phyloP scores from a whole-genome alignment of 805 yeast species.

The Teunomyces gatunensis region DNA sequence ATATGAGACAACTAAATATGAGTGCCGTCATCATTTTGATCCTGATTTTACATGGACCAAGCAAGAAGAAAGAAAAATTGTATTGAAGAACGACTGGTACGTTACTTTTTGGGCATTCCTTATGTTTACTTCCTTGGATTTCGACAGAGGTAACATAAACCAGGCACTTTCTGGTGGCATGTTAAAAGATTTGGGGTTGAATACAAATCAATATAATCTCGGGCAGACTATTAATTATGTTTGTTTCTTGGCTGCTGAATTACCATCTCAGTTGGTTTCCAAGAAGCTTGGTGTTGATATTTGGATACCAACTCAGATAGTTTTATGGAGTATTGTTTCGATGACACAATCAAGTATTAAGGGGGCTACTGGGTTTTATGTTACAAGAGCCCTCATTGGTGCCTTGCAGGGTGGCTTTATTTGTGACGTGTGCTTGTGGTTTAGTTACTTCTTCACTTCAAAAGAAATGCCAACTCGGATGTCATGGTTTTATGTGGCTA shows the following conservation, averaged over 20 bases:
- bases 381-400: conserved; percentile 23
- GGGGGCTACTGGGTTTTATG: conserved; percentile 16
- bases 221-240: conserved; percentile 22
- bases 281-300: conserved; percentile 24
- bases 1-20: conserved; percentile 51
- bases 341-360: conserved; percentile 18
- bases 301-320: conserved; percentile 24
- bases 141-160: conserved; percentile 22
- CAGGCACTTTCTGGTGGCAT: conserved; percentile 25
- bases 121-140: conserved; percentile 22
- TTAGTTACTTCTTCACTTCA: conserved; percentile 63
- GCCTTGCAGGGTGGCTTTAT: conserved; percentile 37
- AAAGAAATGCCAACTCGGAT: conserved; percentile 57
- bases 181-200: conserved; percentile 18
- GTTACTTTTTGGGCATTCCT: conserved; percentile 23
- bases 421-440: conserved; percentile 61
- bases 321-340: conserved; percentile 23
- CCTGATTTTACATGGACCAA: conserved; percentile 44
- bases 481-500: conserved; percentile 59
- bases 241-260: conserved; percentile 21
- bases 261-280: conserved; percentile 25
- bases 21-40: conserved; percentile 54
- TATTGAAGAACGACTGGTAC: conserved; percentile 20
- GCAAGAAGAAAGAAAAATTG: conserved; percentile 19
- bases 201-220: conserved; percentile 22